Evolutionary conservation across 495 filamentous ascomycete genomes (phyloP).

Genomic region (Aspergillus bertholletiae): DNA sequence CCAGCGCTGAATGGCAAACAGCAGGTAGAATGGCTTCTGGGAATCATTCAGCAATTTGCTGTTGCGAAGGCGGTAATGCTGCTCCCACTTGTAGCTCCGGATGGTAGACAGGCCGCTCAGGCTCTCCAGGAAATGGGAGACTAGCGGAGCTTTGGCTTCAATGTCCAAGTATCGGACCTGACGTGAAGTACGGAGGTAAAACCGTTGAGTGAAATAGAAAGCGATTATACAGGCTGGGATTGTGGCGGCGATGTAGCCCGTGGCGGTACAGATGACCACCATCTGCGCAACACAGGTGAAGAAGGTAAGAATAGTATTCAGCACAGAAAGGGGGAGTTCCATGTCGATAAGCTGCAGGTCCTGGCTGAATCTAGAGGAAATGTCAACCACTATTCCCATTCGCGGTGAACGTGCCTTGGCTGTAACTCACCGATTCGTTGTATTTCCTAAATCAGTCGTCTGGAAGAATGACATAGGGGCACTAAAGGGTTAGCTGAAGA

Average conservation of each 20-base stretch:
- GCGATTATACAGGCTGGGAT: constrained; percentile 35
- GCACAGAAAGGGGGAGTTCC: constrained; percentile 32
- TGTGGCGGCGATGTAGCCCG: constrained; percentile 33
- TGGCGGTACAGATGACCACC: constrained; percentile 35
- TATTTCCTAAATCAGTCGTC: constrained; percentile 26
- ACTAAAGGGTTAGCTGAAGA: background rate
- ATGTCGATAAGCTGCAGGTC: constrained; percentile 52
- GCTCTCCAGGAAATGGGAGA: constrained; percentile 49
- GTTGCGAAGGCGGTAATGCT: constrained; percentile 34
- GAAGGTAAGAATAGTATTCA: constrained; percentile 29
- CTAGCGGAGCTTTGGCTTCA: constrained; percentile 52
- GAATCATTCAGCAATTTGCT: constrained; percentile 43
- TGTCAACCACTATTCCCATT: constrained; percentile 22
- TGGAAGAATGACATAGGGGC: background rate
- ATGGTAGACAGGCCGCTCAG: constrained; percentile 39
- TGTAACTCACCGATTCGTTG: background rate
- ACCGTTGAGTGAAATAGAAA: constrained; percentile 46
- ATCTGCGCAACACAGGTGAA: constrained; percentile 35
- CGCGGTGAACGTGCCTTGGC: constrained; percentile 21
- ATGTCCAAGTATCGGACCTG: constrained; percentile 56
- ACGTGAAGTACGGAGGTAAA: constrained; percentile 55
- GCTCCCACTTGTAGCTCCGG: constrained; percentile 47
- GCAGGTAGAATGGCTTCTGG: constrained; percentile 49
- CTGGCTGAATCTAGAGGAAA: constrained; percentile 21
- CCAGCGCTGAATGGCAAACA: constrained; percentile 44